Base-by-base conservation (phyloP, 139 green algal species). In the Spirogloea muscicola region DNA sequence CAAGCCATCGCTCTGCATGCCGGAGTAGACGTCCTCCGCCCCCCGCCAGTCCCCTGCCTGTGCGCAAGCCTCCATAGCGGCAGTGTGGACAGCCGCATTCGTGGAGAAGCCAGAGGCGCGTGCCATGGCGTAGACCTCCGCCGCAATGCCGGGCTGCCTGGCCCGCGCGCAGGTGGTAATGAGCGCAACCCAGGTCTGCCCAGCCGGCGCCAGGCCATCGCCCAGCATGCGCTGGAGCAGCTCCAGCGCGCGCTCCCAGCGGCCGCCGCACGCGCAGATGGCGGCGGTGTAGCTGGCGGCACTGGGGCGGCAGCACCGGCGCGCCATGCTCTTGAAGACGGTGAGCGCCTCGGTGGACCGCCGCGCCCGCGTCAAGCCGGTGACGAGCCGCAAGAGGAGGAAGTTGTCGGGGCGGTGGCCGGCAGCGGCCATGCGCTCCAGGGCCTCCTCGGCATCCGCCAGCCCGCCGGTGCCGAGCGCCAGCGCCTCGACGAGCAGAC, bases 251-350 rank as follows among this genome's bases (percentile, higher is more conserved):
- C 33, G 27, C 44, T 74, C 49, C 65, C 43, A 65, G 33, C 37
- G 34, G 43, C 65, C 65, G 31, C 33, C 16, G 51, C 65, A 74
- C 42, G 65, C 65, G n/a, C 29, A 61, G n/a, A 71, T 71, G 62
- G 44, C 62, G 38, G 43, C 62, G 2, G 29, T 71, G 29, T 58
- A 71, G 43, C 29, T 31, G 25, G 44, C 62, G 25, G 38, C 60
- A 39, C 51, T 39, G 38, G 60, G 4, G n/a, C 21, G 3, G 13
- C 25, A 29, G 18, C 18, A 37, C 0, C 38, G n/a, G 3, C 25
- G 21, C 6, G 49, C 37, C 2, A 68, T 46, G 18, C 60, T 37
- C 21, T 68, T 25, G 33, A 68, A 29, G 38, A 68, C 18, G n/a
- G 1, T 18, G n/a, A 68, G 37, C 33, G 60, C 60, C 33, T 29